These are phyloP conservation scores for Dalechampia spathulata DNA, from an alignment of 441 rosid genomes.

Conservation along the genomic window DNA sequence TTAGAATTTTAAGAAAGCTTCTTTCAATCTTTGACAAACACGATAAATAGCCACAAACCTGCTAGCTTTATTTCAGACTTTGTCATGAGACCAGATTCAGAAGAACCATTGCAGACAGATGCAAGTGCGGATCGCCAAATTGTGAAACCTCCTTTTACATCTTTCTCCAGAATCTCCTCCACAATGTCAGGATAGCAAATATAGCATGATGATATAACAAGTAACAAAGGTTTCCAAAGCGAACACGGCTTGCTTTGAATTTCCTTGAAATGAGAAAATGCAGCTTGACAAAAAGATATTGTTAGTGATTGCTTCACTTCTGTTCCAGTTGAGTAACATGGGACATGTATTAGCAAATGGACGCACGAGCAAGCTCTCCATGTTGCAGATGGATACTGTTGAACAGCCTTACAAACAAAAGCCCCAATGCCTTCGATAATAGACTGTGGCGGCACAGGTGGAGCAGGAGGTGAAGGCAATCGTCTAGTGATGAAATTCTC, in stretches of 20 bases:
- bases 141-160: conserved; percentile 45
- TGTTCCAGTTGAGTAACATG: conserved; percentile 46
- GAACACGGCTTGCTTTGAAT: conserved; percentile 55
- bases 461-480: conserved; percentile 65
- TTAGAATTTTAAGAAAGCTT: background rate
- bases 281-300: conserved; percentile 45
- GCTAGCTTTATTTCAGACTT: conserved; percentile 58
- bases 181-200: conserved; percentile 47
- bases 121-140: conserved; percentile 67
- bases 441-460: conserved; percentile 57
- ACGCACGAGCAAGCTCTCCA: conserved; percentile 75
- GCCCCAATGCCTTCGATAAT: conserved; percentile 67
- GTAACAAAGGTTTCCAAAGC: conserved; percentile 69
- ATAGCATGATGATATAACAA: conserved; percentile 77
- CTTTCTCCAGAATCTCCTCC: conserved; percentile 51
- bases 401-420: conserved; percentile 62
- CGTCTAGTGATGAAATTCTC: conserved; percentile 39
- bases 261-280: conserved; percentile 60
- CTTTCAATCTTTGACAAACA: background rate
- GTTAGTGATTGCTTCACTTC: conserved; percentile 50
- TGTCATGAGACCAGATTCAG: conserved; percentile 33
- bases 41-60: conserved; percentile 33
- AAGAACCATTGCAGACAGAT: conserved; percentile 32
- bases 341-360: conserved; percentile 62
- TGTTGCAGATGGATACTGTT: conserved; percentile 71